Evolutionary conservation across 176 grass and related monocot genomes (phyloP).

Genomic region (Oryza brachyantha): DNA sequence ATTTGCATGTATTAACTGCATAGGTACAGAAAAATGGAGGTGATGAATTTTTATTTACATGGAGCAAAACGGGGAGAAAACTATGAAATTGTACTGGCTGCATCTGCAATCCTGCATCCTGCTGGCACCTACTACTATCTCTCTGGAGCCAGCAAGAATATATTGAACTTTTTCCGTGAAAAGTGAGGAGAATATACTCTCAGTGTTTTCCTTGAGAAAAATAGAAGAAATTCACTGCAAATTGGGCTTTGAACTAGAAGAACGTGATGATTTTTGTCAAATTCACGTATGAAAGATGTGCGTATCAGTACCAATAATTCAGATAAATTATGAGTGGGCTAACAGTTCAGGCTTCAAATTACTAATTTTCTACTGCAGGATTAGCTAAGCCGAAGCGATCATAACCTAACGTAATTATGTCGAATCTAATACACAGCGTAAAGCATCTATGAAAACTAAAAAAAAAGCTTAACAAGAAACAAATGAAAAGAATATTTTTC

Average conservation of each 20-base stretch:
- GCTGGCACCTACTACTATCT: neutral
- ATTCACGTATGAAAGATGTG: neutral
- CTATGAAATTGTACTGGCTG: conserved; percentile 4
- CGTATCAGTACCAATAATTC: neutral
- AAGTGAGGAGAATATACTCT: conserved; percentile 24
- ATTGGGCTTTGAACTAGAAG: neutral
- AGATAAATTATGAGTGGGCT: neutral
- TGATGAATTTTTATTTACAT: neutral
- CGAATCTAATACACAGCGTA: no score
- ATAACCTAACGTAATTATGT: neutral
- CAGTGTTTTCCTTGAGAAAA: neutral
- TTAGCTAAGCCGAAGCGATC: neutral
- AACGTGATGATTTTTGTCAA: neutral
- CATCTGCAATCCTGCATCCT: neutral
- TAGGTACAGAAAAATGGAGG: neutral
- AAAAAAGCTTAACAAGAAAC: neutral
- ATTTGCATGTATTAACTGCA: neutral
- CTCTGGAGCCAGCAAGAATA: conserved; percentile 21
- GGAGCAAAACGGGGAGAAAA: neutral
- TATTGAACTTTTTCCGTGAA: conserved; percentile 27
- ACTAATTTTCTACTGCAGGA: neutral
- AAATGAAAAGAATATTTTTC: neutral
- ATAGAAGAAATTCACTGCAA: neutral
- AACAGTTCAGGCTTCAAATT: no score
- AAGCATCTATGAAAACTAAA: neutral